phyloP scores from a whole-genome alignment of 2,329 filamentous ascomycete species.

The Beauveria pseudobassiana region DNA sequence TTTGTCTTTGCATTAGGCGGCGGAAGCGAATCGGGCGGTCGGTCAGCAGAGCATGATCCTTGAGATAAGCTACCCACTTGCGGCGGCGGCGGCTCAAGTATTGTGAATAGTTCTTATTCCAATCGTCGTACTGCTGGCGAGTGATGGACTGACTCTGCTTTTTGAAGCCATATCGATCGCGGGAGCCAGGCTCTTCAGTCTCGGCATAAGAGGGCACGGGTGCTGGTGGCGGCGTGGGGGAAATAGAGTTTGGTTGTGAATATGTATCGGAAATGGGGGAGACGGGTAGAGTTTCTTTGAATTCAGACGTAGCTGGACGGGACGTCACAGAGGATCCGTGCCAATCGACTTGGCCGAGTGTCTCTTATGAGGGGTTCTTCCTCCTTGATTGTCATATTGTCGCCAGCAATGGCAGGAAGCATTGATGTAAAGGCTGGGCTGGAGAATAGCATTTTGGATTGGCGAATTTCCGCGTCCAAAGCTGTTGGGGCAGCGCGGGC shows the following conservation, averaged over 20 bases:
- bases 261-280: constrained; percentile 13
- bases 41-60: constrained; percentile 66
- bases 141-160: constrained; percentile 77
- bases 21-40: constrained; percentile 67
- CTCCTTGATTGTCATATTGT: constrained; percentile 15
- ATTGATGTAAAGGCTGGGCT: constrained; percentile 31
- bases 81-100: constrained; percentile 66
- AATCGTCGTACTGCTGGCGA: constrained; percentile 69
- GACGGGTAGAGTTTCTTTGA: constrained; percentile 10
- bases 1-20: constrained; percentile 76
- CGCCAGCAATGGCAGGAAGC: constrained; percentile 28
- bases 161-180: constrained; percentile 88
- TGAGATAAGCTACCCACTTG: constrained; percentile 77
- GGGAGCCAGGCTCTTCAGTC: constrained; percentile 41
- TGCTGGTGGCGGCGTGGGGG: constrained; percentile 11
- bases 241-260: neutral
- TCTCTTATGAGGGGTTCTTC: constrained; percentile 11
- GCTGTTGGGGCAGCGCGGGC: constrained; percentile 19
- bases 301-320: constrained; percentile 18
- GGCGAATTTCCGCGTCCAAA: constrained; percentile 31
- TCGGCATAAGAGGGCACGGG: constrained; percentile 18
- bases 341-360: constrained; percentile 41
- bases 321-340: constrained; percentile 32
- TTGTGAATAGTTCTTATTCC: constrained; percentile 67
- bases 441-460: constrained; percentile 33